Conservation (phyloP, 495 filamentous ascomycete genomes). For the Podospora tetraspora region DNA sequence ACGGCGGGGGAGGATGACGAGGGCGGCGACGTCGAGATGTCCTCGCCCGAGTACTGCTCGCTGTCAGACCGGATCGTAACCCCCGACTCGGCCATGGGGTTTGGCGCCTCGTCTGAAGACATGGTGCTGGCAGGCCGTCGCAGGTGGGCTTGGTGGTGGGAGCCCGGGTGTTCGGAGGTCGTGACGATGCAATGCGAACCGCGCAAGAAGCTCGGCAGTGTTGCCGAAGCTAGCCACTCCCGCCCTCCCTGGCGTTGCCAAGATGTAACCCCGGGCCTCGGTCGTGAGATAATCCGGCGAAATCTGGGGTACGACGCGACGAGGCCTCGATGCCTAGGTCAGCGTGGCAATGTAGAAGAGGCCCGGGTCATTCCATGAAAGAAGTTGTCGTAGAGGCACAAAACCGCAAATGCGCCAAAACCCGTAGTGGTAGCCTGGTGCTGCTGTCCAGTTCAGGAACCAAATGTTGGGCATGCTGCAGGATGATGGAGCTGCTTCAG, state of each 20-base stretch:
- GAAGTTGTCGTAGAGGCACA: background rate
- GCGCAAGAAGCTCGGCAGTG: constrained; percentile 7
- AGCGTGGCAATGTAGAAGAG: background rate
- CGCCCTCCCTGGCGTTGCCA: background rate
- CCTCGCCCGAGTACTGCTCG: constrained; percentile 76
- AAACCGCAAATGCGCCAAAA: background rate
- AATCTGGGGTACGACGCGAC: background rate
- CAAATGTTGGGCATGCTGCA: background rate
- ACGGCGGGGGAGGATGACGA: constrained; percentile 66
- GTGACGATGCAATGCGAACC: background rate
- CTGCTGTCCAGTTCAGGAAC: background rate
- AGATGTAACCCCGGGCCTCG: background rate
- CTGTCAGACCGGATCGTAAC: constrained; percentile 86
- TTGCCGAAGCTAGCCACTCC: background rate
- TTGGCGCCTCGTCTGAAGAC: constrained; percentile 47
- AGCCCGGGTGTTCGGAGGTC: background rate
- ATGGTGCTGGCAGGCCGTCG: constrained; percentile 22
- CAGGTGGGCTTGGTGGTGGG: background rate
- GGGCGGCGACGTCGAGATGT: constrained; percentile 54
- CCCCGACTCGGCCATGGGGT: constrained; percentile 69
- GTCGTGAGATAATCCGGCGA: background rate
- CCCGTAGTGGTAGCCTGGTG: background rate
- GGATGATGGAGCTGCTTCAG: background rate
- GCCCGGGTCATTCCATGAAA: background rate
- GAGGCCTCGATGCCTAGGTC: background rate